Percentiles rank a stretch among this genome's conserved stretches.
These are phyloP conservation scores for Mycena rebaudengoi DNA, from an alignment of 768 basidiomycete species.

Conservation along the genomic window DNA sequence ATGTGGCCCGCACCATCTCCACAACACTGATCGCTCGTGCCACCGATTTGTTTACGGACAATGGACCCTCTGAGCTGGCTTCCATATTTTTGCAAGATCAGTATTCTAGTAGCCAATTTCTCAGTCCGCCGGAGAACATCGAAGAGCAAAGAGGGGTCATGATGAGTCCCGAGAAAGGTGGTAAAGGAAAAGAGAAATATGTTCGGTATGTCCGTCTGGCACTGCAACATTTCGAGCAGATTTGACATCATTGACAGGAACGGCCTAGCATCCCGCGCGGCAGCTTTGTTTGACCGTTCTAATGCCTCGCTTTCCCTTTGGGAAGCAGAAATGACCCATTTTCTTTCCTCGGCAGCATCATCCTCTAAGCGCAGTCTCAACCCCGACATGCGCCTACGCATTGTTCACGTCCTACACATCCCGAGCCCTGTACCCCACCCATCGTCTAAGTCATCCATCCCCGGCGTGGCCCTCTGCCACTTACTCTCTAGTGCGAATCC, in stretches of 20 bases:
- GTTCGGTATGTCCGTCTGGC: slow-evolving; percentile 48
- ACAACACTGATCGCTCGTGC: slow-evolving; percentile 61
- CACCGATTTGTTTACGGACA: slow-evolving; percentile 61
- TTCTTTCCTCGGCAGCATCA: slow-evolving; percentile 27
- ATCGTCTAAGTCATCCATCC: slow-evolving; percentile 35
- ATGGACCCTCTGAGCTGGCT: slow-evolving; percentile 57
- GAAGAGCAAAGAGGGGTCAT: slow-evolving; percentile 60
- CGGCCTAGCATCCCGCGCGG: slow-evolving; percentile 62
- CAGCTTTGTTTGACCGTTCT: slow-evolving; percentile 49
- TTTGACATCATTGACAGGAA: slow-evolving; percentile 46
- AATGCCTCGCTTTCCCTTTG: slow-evolving; percentile 60
- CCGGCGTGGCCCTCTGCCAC: slow-evolving; percentile 54
- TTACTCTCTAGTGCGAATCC: slow-evolving; percentile 30
- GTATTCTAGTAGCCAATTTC: slow-evolving; percentile 43
- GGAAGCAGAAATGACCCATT: slow-evolving; percentile 58
- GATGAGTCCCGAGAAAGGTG: slow-evolving; percentile 66
- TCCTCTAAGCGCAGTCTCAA: slow-evolving; percentile 36
- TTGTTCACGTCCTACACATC: slow-evolving; percentile 52
- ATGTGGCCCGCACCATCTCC: slow-evolving; percentile 53
- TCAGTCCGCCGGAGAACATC: slow-evolving; percentile 35
- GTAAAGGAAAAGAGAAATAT: slow-evolving; percentile 53
- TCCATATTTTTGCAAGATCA: slow-evolving; percentile 63
- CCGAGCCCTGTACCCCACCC: slow-evolving; percentile 31
- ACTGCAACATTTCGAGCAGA: neutral
- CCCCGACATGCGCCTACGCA: slow-evolving; percentile 54